Evolutionary conservation across 768 basidiomycete genomes (phyloP).

Genomic region (Lenzites betulinus): DNA sequence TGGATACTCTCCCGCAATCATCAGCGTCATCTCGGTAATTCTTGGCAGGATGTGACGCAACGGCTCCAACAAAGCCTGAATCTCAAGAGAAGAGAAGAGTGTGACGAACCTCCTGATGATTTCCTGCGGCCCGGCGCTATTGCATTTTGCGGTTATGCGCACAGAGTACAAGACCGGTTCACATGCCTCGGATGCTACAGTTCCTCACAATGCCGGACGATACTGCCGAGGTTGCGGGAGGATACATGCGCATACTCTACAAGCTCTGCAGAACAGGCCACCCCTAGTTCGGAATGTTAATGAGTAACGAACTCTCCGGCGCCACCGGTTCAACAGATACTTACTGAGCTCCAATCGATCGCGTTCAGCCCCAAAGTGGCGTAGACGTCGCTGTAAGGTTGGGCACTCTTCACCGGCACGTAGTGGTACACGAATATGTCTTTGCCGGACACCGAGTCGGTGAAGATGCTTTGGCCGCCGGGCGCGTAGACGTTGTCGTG

Average conservation of each 20-base stretch:
- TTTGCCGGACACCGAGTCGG: constrained; percentile 15
- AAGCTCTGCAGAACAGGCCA: constrained; percentile 21
- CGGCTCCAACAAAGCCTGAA: neutral
- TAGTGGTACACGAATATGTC: constrained; percentile 25
- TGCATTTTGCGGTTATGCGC: too few relatives aligned
- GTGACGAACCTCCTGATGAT: too few relatives aligned
- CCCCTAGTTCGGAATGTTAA: neutral
- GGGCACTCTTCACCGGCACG: constrained; percentile 18
- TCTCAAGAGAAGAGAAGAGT: neutral
- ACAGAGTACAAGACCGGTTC: too few relatives aligned
- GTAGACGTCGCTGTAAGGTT: constrained; percentile 18
- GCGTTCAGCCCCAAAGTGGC: constrained; percentile 18
- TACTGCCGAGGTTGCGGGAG: too few relatives aligned
- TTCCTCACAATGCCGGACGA: too few relatives aligned
- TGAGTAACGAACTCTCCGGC: neutral
- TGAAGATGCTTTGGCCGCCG: constrained; percentile 25
- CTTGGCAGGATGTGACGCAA: neutral
- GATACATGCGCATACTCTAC: neutral
- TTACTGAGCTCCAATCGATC: constrained; percentile 24
- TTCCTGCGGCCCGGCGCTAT: too few relatives aligned
- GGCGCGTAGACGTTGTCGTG: constrained; percentile 35
- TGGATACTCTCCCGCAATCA: neutral
- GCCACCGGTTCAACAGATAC: neutral
- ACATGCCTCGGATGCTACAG: too few relatives aligned
- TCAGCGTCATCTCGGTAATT: neutral